These are phyloP conservation scores for Sisymbrium altissimum DNA, from an alignment of 345 rosid species.

Conservation along the genomic window DNA sequence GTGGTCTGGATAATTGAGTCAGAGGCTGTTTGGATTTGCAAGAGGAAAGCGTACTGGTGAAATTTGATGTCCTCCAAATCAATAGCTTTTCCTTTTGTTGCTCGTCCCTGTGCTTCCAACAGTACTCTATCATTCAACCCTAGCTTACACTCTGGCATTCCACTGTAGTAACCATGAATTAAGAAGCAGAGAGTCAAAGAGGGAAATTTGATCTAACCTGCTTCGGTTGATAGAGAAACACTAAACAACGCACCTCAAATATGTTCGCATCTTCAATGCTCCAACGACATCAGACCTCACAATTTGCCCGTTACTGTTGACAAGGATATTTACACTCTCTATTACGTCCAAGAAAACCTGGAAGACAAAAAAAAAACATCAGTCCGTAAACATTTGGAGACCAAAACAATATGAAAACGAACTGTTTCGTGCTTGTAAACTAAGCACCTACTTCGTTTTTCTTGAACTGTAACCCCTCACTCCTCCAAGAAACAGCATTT, in stretches of 20 bases:
- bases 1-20: background rate
- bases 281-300: slow-evolving; percentile 96
- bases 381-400: slow-evolving; percentile 11
- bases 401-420: background rate
- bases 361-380: slow-evolving; percentile 17
- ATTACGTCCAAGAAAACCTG: slow-evolving; percentile 95
- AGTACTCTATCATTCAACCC: slow-evolving; percentile 77
- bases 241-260: slow-evolving; percentile 57
- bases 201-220: background rate
- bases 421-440: background rate
- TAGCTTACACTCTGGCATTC: slow-evolving; percentile 87
- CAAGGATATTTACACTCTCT: slow-evolving; percentile 93
- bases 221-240: slow-evolving; percentile 7
- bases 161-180: slow-evolving; percentile 39
- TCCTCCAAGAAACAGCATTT: slow-evolving; percentile 85
- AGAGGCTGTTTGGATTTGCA: slow-evolving; percentile 1
- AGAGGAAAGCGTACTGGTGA: slow-evolving; percentile 57
- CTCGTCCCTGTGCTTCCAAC: slow-evolving; percentile 75
- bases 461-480: slow-evolving; percentile 71
- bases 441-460: slow-evolving; percentile 58
- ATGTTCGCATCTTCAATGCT: slow-evolving; percentile 96
- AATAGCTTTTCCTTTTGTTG: slow-evolving; percentile 76
- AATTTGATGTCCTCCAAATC: slow-evolving; percentile 81
- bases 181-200: slow-evolving; percentile 1
- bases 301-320: slow-evolving; percentile 94